phyloP scores from a whole-genome alignment of 768 basidiomycete genomes.

The Boletellus sp. region DNA sequence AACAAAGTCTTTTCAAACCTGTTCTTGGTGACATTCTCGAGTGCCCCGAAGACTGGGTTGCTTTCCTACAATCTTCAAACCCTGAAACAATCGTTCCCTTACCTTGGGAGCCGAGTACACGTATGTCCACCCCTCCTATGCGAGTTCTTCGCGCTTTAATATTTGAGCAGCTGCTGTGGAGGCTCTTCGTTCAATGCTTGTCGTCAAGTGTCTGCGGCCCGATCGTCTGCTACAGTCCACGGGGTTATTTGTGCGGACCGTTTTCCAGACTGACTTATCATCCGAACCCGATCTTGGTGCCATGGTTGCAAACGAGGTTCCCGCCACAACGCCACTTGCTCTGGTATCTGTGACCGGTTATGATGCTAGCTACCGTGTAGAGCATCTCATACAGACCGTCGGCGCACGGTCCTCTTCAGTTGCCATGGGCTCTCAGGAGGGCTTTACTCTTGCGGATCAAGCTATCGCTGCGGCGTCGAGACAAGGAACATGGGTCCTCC shows the following conservation, averaged over 20 bases:
- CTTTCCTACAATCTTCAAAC: conserved; percentile 61
- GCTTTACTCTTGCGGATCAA: conserved; percentile 93
- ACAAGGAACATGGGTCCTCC: conserved; percentile 92
- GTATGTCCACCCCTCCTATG: conserved; percentile 39
- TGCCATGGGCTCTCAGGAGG: conserved; percentile 98
- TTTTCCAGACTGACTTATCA: conserved; percentile 81
- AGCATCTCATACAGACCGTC: conserved; percentile 76
- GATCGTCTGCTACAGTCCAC: conserved; percentile 87
- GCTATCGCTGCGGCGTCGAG: conserved; percentile 91
- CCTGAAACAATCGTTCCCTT: conserved; percentile 73
- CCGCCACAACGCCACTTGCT: conserved; percentile 78
- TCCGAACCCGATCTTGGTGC: conserved; percentile 70
- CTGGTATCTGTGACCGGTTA: conserved; percentile 93
- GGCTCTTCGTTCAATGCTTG: conserved; percentile 68
- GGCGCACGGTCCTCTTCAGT: conserved; percentile 80
- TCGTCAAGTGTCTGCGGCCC: conserved; percentile 90
- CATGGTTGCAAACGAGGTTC: conserved; percentile 79
- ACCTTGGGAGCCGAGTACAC: conserved; percentile 73
- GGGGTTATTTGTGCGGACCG: conserved; percentile 64
- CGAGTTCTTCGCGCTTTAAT: conserved; percentile 11
- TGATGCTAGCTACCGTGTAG: conserved; percentile 96
- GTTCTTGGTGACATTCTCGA: conserved; percentile 61
- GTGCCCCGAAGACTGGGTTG: conserved; percentile 63
- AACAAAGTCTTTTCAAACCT: conserved; percentile 72
- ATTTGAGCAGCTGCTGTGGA: conserved; percentile 56